These are phyloP conservation scores for Aschersonia sp. DNA, from an alignment of 2,329 filamentous ascomycete genomes.

Conservation along the genomic window DNA sequence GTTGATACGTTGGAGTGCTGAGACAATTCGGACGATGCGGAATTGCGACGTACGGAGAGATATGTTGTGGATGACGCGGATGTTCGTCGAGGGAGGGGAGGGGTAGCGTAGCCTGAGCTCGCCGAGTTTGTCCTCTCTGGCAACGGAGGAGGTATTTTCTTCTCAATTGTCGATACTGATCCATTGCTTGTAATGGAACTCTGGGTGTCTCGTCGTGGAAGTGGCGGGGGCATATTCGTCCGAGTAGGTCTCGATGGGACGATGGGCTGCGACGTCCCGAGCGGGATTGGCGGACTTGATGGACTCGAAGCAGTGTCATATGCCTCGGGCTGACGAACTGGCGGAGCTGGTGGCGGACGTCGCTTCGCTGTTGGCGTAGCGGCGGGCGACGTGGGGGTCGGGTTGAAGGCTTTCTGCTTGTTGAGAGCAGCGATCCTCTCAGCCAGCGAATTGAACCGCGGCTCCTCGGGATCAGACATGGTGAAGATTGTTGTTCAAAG, in stretches of 20 bases:
- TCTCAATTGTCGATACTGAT: constrained; percentile 4
- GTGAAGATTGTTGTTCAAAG: background rate
- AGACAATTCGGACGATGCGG: constrained; percentile 43
- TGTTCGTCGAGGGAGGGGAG: constrained; percentile 34
- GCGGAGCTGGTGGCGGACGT: constrained; percentile 22
- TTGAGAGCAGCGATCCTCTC: constrained; percentile 52
- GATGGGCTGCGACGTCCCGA: constrained; percentile 11
- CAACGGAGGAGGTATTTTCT: constrained; percentile 17
- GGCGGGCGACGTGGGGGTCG: background rate
- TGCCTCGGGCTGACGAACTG: constrained; percentile 23
- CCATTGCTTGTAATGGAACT: constrained; percentile 5
- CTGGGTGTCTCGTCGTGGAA: constrained; percentile 18
- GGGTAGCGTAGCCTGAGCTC: constrained; percentile 23
- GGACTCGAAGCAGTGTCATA: constrained; percentile 13
- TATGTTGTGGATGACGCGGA: constrained; percentile 23
- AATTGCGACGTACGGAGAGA: constrained; percentile 32
- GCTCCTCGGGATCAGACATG: constrained; percentile 49
- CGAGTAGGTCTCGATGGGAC: constrained; percentile 25
- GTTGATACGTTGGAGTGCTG: constrained; percentile 38
- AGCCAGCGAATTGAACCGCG: constrained; percentile 43
- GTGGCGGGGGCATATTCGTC: constrained; percentile 18
- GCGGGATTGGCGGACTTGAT: constrained; percentile 10
- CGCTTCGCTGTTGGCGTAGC: constrained; percentile 27
- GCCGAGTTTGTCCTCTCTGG: constrained; percentile 15
- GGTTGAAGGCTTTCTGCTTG: constrained; percentile 42